These are phyloP conservation scores for Nemania sp. DNA, from an alignment of 2,329 filamentous ascomycete species.

Conservation along the genomic window DNA sequence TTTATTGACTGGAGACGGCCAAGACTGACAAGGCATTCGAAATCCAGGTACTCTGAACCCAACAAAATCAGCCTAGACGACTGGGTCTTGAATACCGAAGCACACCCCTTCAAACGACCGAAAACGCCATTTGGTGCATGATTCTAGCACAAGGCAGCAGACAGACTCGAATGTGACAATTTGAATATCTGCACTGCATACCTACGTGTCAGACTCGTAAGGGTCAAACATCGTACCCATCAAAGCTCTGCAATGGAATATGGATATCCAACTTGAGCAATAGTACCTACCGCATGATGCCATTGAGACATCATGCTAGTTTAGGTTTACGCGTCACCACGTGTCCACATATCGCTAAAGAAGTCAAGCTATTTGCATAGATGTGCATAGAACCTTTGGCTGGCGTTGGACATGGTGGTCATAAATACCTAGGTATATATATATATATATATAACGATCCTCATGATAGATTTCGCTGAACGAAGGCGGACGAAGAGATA, in stretches of 20 bases:
- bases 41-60: conserved; percentile 48
- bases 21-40: neutral
- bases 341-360: too few species aligned
- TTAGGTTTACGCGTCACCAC: too few species aligned
- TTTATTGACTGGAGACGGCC: neutral
- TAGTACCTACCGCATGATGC: too few species aligned
- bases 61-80: conserved; percentile 65
- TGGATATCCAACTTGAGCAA: too few species aligned
- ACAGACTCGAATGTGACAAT: too few species aligned
- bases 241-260: too few species aligned
- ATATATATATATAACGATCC: conserved; percentile 7
- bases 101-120: conserved; percentile 39
- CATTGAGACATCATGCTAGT: too few species aligned
- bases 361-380: conserved; percentile 13
- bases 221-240: too few species aligned
- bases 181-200: neutral
- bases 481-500: neutral
- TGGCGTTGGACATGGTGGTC: neutral
- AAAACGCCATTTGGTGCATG: too few species aligned
- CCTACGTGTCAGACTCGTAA: too few species aligned
- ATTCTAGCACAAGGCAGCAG: too few species aligned
- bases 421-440: too few species aligned
- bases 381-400: neutral
- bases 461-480: neutral
- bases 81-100: conserved; percentile 59